phyloP scores from a whole-genome alignment of 352 stramenopile genomes.

The Globisporangium recalcitrans region DNA sequence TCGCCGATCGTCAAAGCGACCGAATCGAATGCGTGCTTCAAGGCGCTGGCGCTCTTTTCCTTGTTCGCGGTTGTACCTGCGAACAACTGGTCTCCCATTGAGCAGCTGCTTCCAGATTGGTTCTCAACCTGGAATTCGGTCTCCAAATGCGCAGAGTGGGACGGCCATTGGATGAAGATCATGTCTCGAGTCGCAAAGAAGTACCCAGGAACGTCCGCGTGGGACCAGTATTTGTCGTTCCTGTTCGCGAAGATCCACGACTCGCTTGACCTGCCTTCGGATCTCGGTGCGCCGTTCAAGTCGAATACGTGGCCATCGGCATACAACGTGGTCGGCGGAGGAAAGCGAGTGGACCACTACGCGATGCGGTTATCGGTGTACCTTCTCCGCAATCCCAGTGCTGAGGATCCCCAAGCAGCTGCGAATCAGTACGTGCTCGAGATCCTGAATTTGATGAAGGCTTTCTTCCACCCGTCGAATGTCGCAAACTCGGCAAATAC shows the following conservation, averaged over 20 bases:
- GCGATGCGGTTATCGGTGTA: constrained; percentile 53
- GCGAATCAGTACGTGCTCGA: constrained; percentile 51
- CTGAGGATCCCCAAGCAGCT: constrained; percentile 10
- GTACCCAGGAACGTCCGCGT: constrained; percentile 25
- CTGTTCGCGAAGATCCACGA: constrained; percentile 68
- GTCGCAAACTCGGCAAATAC: constrained; percentile 50
- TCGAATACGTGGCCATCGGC: constrained; percentile 49
- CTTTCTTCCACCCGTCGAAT: constrained; percentile 75
- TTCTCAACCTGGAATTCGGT: constrained; percentile 51
- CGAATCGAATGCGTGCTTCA: constrained; percentile 51
- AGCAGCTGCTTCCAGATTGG: constrained; percentile 46
- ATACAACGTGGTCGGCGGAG: constrained; percentile 43
- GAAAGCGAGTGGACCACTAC: constrained; percentile 53
- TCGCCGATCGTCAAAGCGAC: constrained; percentile 33
- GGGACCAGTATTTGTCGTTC: constrained; percentile 43
- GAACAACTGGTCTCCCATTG: constrained; percentile 11
- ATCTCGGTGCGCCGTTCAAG: constrained; percentile 60
- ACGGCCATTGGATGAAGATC: constrained; percentile 72
- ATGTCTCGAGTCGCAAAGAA: constrained; percentile 55
- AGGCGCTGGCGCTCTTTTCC: constrained; percentile 56
- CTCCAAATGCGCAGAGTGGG: constrained; percentile 52
- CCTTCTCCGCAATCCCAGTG: constrained; percentile 29
- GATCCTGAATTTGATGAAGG: constrained; percentile 50
- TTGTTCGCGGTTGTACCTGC: constrained; percentile 33
- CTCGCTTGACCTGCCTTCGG: constrained; percentile 51